These are phyloP conservation scores for Yamadazyma spencermartinsiae DNA, from an alignment of 1,139 yeast genomes.

Conservation along the genomic window DNA sequence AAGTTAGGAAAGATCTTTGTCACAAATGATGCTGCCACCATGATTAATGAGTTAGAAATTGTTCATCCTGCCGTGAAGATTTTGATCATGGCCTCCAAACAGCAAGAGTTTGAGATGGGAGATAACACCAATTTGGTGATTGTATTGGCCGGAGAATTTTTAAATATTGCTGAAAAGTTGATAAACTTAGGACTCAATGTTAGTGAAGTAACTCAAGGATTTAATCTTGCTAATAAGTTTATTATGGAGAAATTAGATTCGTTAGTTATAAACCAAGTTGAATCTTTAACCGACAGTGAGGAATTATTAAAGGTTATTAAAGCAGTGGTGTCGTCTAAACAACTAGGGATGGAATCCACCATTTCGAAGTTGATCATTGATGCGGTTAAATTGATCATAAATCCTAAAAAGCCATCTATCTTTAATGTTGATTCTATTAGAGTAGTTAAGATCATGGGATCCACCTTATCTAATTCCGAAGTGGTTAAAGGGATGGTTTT, in stretches of 20 bases:
- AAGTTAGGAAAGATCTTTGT: constrained; percentile 76
- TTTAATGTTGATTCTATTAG: constrained; percentile 92
- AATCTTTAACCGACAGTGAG: constrained; percentile 52
- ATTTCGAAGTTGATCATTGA: constrained; percentile 81
- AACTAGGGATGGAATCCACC: constrained; percentile 81
- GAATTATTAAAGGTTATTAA: constrained; percentile 74
- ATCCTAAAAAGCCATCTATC: constrained; percentile 57
- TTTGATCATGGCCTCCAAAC: constrained; percentile 94
- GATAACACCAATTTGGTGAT: constrained; percentile 51
- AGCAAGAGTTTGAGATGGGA: constrained; percentile 84
- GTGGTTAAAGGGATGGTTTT: constrained; percentile 98
- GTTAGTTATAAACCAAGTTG: constrained; percentile 63
- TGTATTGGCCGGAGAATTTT: constrained; percentile 83
- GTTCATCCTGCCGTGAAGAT: constrained; percentile 98
- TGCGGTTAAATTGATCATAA: constrained; percentile 75
- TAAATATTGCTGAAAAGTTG: constrained; percentile 80
- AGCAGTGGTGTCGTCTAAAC: constrained; percentile 92
- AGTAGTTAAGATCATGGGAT: constrained; percentile 96
- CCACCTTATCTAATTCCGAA: constrained; percentile 68
- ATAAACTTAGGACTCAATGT: constrained; percentile 85
- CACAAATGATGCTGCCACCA: constrained; percentile 96
- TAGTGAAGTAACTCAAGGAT: constrained; percentile 88
- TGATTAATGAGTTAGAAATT: constrained; percentile 87
- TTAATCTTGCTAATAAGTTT: constrained; percentile 75
- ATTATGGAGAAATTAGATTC: constrained; percentile 68